These are phyloP conservation scores for Scedosporium dehoogii DNA, from an alignment of 2,329 filamentous ascomycete genomes.

Conservation along the genomic window DNA sequence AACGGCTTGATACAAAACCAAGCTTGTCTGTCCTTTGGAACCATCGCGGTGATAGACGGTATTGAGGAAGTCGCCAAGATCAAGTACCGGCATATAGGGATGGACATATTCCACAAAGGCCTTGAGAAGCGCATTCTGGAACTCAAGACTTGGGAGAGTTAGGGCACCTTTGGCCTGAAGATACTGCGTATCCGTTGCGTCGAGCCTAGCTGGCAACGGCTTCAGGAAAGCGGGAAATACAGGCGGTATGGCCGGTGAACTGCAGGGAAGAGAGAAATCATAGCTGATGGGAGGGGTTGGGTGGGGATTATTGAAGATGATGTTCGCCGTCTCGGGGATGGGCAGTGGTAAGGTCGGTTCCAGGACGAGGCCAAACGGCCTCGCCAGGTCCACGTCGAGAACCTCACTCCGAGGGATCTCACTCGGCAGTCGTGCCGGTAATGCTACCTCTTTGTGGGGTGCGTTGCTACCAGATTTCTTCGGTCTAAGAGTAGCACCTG, in stretches of 20 bases:
- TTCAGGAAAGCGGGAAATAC: slow-evolving; percentile 40
- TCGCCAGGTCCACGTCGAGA: neutral
- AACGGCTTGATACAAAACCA: slow-evolving; percentile 57
- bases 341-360: neutral
- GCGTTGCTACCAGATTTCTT: neutral
- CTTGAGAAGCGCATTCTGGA: slow-evolving; percentile 53
- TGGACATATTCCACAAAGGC: slow-evolving; percentile 57
- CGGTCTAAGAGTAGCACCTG: too few relatives aligned
- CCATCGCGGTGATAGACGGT: slow-evolving; percentile 39
- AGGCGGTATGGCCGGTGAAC: neutral
- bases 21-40: slow-evolving; percentile 44
- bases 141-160: slow-evolving; percentile 41
- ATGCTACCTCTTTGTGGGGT: neutral
- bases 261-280: neutral
- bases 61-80: slow-evolving; percentile 27
- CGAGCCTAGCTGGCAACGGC: slow-evolving; percentile 46
- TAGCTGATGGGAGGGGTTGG: neutral
- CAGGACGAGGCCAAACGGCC: neutral
- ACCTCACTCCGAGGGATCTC: neutral
- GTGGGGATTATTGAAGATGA: neutral
- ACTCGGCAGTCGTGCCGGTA: neutral
- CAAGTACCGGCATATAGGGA: slow-evolving; percentile 56
- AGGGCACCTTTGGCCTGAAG: slow-evolving; percentile 54
- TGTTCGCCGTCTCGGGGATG: neutral
- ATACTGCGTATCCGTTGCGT: slow-evolving; percentile 52